A percentile compares a stretch with the other conserved stretches of the same genome.
Evolutionary conservation across 2,329 filamentous ascomycete genomes (phyloP).

Genomic region (Parastagonospora nodorum): DNA sequence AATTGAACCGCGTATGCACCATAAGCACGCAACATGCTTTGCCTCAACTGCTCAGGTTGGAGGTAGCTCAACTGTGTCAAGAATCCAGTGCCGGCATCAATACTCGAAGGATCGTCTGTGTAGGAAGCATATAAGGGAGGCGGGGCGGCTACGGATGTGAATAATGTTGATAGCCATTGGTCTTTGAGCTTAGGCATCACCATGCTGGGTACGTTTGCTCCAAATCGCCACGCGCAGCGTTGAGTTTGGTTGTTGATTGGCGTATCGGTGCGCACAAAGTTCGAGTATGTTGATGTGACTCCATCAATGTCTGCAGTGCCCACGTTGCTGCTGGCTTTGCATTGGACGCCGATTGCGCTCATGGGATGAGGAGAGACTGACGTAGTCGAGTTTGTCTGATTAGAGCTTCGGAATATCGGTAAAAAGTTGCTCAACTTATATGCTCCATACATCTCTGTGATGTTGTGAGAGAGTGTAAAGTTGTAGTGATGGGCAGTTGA

Average conservation of each 20-base stretch:
- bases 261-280: slow-evolving; percentile 12
- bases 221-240: slow-evolving; percentile 3
- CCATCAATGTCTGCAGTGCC: slow-evolving; percentile 10
- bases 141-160: no score
- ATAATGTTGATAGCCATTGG: no score
- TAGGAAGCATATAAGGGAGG: no score
- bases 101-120: no score
- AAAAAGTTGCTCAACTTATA: not conserved
- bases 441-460: slow-evolving; percentile 1
- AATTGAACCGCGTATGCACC: slow-evolving; percentile 7
- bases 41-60: slow-evolving; percentile 2
- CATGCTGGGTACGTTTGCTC: not conserved
- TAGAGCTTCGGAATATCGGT: no score
- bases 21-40: slow-evolving; percentile 5
- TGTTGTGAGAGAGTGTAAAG: not conserved
- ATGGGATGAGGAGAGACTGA: not conserved
- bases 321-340: slow-evolving; percentile 11
- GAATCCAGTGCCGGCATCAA: not conserved
- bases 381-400: not conserved
- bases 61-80: slow-evolving; percentile 3
- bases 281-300: slow-evolving; percentile 7
- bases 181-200: no score
- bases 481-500: not conserved
- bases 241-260: not conserved
- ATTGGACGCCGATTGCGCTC: slow-evolving; percentile 12